Percentiles rank a stretch among this genome's conserved stretches.
phyloP scores from a whole-genome alignment of 352 stramenopile genomes.

The Phytophthora pseudosyringae region DNA sequence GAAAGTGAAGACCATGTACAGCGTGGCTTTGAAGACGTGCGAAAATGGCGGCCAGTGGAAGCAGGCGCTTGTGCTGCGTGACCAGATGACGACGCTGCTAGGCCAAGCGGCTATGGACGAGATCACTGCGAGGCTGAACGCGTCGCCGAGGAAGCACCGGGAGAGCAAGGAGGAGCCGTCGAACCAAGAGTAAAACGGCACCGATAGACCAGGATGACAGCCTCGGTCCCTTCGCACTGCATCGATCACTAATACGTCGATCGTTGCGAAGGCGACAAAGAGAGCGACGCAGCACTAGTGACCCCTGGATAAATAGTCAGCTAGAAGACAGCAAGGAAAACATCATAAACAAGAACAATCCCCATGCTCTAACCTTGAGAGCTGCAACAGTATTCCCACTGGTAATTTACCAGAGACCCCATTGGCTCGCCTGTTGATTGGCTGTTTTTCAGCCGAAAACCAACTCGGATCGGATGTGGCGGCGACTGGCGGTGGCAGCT shows the following conservation, averaged over 20 bases:
- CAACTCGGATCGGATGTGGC: conserved; percentile 28
- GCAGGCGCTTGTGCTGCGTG: conserved; percentile 55
- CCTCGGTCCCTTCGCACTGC: not conserved
- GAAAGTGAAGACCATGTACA: conserved; percentile 68
- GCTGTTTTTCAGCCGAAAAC: conserved; percentile 1
- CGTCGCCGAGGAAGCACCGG: conserved; percentile 19
- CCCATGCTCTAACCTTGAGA: too few relatives aligned
- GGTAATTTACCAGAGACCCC: not conserved
- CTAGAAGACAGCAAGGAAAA: conserved; percentile 8
- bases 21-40: conserved; percentile 49
- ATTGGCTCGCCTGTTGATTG: conserved; percentile 17
- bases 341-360: not conserved
- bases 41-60: conserved; percentile 70
- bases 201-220: conserved; percentile 22
- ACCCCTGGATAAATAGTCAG: conserved; percentile 18
- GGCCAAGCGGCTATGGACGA: conserved; percentile 42
- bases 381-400: too few relatives aligned
- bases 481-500: conserved; percentile 11
- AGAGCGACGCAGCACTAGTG: conserved; percentile 8
- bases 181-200: conserved; percentile 15
- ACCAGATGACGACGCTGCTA: conserved; percentile 51
- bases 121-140: conserved; percentile 21
- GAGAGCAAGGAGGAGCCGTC: conserved; percentile 33
- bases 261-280: conserved; percentile 4
- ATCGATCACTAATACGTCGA: not conserved